Percentiles rank a stretch among this genome's conserved stretches.
Conservation (phyloP, 2,329 filamentous ascomycete species). For the Pseudogymnoascus sp. region DNA sequence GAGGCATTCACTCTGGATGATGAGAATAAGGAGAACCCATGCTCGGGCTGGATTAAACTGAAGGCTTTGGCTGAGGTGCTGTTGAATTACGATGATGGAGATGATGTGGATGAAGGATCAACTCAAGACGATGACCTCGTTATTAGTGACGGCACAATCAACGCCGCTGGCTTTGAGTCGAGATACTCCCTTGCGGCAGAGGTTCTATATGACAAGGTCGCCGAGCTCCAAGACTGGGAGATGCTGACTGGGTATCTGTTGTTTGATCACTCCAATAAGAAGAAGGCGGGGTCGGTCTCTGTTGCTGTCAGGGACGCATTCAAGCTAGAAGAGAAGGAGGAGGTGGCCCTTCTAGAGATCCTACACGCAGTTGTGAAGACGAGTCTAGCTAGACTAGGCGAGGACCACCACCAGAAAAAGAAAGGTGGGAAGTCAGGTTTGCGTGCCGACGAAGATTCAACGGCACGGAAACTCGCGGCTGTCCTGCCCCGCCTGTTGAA, state of each 20-base stretch:
- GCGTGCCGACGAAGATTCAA: constrained; percentile 62
- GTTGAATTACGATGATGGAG: constrained; percentile 68
- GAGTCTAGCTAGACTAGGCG: constrained; percentile 57
- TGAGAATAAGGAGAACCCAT: constrained; percentile 68
- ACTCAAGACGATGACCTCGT: constrained; percentile 43
- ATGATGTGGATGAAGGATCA: constrained; percentile 44
- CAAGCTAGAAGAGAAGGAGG: constrained; percentile 45
- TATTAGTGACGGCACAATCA: constrained; percentile 36
- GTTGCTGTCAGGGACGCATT: constrained; percentile 22
- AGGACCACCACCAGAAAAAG: constrained; percentile 54
- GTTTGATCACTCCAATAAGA: constrained; percentile 71
- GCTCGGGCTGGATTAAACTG: constrained; percentile 79
- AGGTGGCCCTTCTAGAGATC: constrained; percentile 78
- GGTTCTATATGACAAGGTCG: constrained; percentile 72
- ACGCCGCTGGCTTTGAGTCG: constrained; percentile 62
- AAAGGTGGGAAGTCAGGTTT: constrained; percentile 39
- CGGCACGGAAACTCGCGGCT: constrained; percentile 66
- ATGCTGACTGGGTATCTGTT: constrained; percentile 81
- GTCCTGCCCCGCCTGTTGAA: constrained; percentile 79
- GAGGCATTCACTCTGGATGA: constrained; percentile 65
- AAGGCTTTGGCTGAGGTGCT: constrained; percentile 85
- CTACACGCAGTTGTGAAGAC: constrained; percentile 75
- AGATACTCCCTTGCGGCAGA: constrained; percentile 81
- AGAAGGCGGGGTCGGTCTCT: constrained; percentile 37
- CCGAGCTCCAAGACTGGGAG: constrained; percentile 80